phyloP scores from a whole-genome alignment of 2,329 filamentous ascomycete genomes.

The Rugonectria rugulosa region DNA sequence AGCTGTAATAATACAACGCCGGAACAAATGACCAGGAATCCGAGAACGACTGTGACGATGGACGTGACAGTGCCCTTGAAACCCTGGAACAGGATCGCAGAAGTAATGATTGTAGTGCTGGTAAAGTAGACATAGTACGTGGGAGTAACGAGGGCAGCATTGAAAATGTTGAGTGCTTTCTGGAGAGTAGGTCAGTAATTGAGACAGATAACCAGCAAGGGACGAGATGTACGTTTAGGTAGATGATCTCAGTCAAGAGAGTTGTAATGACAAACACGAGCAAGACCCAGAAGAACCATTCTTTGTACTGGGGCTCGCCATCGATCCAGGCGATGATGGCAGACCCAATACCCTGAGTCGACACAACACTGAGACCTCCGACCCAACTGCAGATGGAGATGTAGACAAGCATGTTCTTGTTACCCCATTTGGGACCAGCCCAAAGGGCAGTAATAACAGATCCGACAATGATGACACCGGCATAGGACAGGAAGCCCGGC shows the following conservation, averaged over 20 bases:
- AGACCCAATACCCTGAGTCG: conserved; percentile 90
- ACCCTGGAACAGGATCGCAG: conserved; percentile 88
- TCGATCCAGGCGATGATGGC: conserved; percentile 87
- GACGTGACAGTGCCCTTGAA: conserved; percentile 86
- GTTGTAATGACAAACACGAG: conserved; percentile 91
- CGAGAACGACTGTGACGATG: conserved; percentile 90
- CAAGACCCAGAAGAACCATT: conserved; percentile 96
- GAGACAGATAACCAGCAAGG: conserved; percentile 4
- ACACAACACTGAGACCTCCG: conserved; percentile 92
- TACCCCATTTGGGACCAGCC: conserved; percentile 87
- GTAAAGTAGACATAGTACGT: conserved; percentile 99
- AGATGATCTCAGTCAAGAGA: conserved; percentile 91
- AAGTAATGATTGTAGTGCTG: conserved; percentile 92
- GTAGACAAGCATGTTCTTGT: conserved; percentile 98
- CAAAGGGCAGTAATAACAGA: conserved; percentile 77
- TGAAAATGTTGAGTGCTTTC: conserved; percentile 99
- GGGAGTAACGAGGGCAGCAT: conserved; percentile 94
- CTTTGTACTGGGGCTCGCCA: conserved; percentile 88
- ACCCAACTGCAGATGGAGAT: conserved; percentile 95
- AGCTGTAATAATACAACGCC: conserved; percentile 92
- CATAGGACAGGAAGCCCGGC: conserved; percentile 85
- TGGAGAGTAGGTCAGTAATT: conserved; percentile 55
- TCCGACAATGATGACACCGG: conserved; percentile 81
- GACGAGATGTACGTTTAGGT: conserved; percentile 77
- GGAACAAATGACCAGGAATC: conserved; percentile 92